phyloP scores from a whole-genome alignment of 257 asterid genomes.

The Mentha longifolia region DNA sequence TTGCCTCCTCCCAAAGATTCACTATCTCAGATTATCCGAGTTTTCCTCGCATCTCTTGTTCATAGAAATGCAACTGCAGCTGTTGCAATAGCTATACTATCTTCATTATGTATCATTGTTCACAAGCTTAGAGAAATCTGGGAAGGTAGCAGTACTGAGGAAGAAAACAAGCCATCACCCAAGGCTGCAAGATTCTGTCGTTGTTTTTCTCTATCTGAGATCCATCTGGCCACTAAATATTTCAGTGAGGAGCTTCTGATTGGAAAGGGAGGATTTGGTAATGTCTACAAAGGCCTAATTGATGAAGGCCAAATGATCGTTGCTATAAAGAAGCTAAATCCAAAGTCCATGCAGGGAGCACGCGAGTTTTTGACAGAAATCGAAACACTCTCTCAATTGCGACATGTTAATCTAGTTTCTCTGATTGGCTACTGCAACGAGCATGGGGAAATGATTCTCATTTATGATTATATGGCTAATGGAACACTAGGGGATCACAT shows the following conservation, averaged over 20 bases:
- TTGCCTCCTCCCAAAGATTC: constrained; percentile 26
- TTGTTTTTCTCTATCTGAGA: constrained; percentile 52
- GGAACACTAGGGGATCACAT: constrained; percentile 62
- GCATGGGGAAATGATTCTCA: constrained; percentile 47
- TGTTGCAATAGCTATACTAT: constrained; percentile 33
- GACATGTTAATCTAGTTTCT: constrained; percentile 56
- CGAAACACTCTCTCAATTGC: constrained; percentile 47
- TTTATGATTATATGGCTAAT: constrained; percentile 54
- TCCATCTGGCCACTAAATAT: constrained; percentile 44
- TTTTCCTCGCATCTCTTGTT: not conserved
- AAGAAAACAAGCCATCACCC: constrained; percentile 35
- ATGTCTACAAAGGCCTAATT: constrained; percentile 53
- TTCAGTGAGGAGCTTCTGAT: constrained; percentile 44
- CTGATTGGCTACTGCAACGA: constrained; percentile 60
- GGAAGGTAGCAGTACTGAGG: constrained; percentile 36
- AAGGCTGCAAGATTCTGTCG: constrained; percentile 41
- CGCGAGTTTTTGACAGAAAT: constrained; percentile 57
- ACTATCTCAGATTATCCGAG: constrained; percentile 4
- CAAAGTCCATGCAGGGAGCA: constrained; percentile 51
- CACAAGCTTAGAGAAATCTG: constrained; percentile 34
- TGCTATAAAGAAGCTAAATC: constrained; percentile 51
- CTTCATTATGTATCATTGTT: constrained; percentile 35
- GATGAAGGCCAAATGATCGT: constrained; percentile 44
- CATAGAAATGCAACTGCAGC: constrained; percentile 36
- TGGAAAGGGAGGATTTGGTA: constrained; percentile 63